These are phyloP conservation scores for Capronia americana DNA, from an alignment of 2,329 filamentous ascomycete species.

Conservation along the genomic window DNA sequence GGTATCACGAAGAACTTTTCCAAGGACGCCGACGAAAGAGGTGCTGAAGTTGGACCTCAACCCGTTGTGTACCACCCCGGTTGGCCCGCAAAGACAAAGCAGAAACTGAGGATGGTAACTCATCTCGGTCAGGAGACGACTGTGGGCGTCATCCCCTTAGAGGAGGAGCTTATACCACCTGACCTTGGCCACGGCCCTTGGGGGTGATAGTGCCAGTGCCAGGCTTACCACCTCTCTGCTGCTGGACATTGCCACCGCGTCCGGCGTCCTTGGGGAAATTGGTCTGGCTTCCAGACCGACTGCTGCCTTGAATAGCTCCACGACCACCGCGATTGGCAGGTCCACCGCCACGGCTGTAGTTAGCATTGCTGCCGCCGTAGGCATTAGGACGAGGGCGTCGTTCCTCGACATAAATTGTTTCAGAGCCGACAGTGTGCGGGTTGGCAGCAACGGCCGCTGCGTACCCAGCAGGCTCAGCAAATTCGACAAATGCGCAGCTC, in stretches of 20 bases:
- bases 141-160: background rate
- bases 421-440: constrained; percentile 81
- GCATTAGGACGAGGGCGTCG: constrained; percentile 77
- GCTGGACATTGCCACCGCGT: constrained; percentile 68
- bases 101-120: constrained; percentile 18
- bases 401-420: constrained; percentile 86
- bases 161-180: constrained; percentile 47
- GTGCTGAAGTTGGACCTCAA: constrained; percentile 17
- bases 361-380: constrained; percentile 68
- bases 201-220: constrained; percentile 60
- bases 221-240: constrained; percentile 65
- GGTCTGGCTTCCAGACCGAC: constrained; percentile 67
- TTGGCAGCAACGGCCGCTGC: constrained; percentile 82
- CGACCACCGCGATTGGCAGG: constrained; percentile 67
- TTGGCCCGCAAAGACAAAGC: constrained; percentile 23
- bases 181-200: constrained; percentile 54
- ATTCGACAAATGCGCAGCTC: constrained; percentile 98
- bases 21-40: constrained; percentile 36
- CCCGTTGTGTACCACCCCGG: constrained; percentile 31
- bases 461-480: constrained; percentile 79
- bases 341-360: constrained; percentile 66
- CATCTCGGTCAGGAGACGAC: constrained; percentile 2
- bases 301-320: constrained; percentile 40
- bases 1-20: constrained; percentile 34
- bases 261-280: constrained; percentile 73